phyloP scores from a whole-genome alignment of 1,139 yeast genomes.

The Yamadazyma pseudoaaseri region DNA sequence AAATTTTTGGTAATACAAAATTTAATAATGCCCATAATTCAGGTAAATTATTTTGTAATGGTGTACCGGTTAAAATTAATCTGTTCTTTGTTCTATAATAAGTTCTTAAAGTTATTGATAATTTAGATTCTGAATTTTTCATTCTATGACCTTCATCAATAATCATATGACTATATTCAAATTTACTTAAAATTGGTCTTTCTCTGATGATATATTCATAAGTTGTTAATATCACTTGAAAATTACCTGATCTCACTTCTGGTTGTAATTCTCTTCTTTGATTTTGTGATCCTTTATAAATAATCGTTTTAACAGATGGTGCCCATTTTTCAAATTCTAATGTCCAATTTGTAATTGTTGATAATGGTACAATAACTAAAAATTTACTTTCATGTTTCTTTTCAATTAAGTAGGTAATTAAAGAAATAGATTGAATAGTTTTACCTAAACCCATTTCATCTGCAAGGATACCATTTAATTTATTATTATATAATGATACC shows the following conservation, averaged over 20 bases:
- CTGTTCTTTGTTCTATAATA: constrained; percentile 73
- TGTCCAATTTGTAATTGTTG: constrained; percentile 84
- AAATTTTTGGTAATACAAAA: constrained; percentile 76
- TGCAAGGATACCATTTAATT: constrained; percentile 90
- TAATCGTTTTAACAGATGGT: constrained; percentile 63
- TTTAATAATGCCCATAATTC: constrained; percentile 83
- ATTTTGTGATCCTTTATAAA: constrained; percentile 73
- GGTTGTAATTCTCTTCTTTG: constrained; percentile 66
- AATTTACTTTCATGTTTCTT: constrained; percentile 71
- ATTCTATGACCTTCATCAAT: constrained; percentile 90
- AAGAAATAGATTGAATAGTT: constrained; percentile 92
- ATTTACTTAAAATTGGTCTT: constrained; percentile 61
- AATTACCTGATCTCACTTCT: constrained; percentile 62
- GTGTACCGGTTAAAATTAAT: constrained; percentile 83
- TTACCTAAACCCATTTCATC: constrained; percentile 99
- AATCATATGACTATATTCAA: constrained; percentile 82
- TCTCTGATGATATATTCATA: constrained; percentile 79
- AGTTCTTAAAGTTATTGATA: constrained; percentile 70
- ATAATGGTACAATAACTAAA: constrained; percentile 78
- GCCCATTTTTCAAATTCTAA: constrained; percentile 89
- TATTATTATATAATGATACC: constrained; percentile 92
- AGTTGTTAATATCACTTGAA: constrained; percentile 75
- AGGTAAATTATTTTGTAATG: constrained; percentile 79
- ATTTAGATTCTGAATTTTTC: constrained; percentile 76
- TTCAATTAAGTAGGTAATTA: constrained; percentile 80